A percentile compares a stretch with the other conserved stretches of the same genome.
These are phyloP conservation scores for Zoysia japonica DNA, from an alignment of 176 grass and related monocot species.

Conservation along the genomic window DNA sequence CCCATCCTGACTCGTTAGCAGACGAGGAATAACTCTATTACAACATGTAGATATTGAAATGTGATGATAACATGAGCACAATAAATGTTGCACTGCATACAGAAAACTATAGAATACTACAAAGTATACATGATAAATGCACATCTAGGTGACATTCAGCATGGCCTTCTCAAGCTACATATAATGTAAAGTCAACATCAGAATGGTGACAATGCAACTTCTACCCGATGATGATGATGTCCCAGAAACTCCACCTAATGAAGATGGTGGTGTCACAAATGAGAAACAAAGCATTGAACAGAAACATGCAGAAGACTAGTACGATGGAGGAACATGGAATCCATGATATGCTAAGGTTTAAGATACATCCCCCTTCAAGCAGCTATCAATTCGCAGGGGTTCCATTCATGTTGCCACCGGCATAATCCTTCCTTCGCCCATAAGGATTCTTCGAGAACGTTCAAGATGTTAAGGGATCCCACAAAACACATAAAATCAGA, in stretches of 20 bases:
- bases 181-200: conserved; percentile 38
- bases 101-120: conserved; percentile 35
- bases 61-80: conserved; percentile 45
- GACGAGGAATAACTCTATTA: conserved; percentile 31
- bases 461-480: conserved; percentile 58
- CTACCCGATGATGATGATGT: conserved; percentile 55
- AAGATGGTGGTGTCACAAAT: conserved; percentile 64
- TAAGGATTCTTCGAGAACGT: conserved; percentile 92
- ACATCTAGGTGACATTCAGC: conserved; percentile 48
- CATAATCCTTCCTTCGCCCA: conserved; percentile 88
- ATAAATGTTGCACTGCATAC: conserved; percentile 29
- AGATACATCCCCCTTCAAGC: conserved; percentile 58
- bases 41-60: conserved; percentile 45
- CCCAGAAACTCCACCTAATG: conserved; percentile 38
- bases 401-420: conserved; percentile 52
- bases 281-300: conserved; percentile 51
- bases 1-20: conserved; percentile 24
- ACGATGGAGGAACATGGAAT: conserved; percentile 58
- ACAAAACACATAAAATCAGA: conserved; percentile 22
- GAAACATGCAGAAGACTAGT: conserved; percentile 60
- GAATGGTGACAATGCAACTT: conserved; percentile 67
- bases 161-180: conserved; percentile 40
- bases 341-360: conserved; percentile 59
- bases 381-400: conserved; percentile 48
- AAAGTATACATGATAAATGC: conserved; percentile 54